Base-by-base conservation (phyloP, 257 asterid species). In the Forsythia suspensa region DNA sequence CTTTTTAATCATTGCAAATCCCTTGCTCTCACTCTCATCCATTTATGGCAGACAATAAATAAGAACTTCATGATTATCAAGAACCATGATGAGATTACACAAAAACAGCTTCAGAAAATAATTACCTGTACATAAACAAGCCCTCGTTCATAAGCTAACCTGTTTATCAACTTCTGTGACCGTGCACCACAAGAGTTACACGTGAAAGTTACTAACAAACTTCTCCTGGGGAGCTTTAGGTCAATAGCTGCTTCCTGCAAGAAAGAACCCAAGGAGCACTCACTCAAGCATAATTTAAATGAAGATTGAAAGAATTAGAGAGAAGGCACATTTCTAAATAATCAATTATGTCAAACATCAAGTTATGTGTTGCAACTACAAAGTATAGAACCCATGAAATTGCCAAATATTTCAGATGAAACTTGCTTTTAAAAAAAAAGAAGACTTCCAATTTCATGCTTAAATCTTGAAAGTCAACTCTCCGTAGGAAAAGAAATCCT, bases 91-190 rank as follows among this genome's bases (percentile, higher is more conserved):
- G 34, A 29, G 4, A 80, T 36, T 51, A 48, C 68, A 44, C 5
- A n/a, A 20, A n/a, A 57, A 75, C 39, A 42, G 18, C 42, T 18
- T 70, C 38, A 66, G 74, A 21, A 37, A 38, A 40, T 37, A 70
- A 70, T 70, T 89, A 93, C 98, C 99, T 93, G 96, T 34, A 93
- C 92, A 86, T 89, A 95, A 65, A 95, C 97, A 8, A 92, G 90
- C 52, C 99, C 99, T 41, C 95, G 88, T 82, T 95, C 98, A 78
- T 92, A 93, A n/a, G 99, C 99, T 79, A 93, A 74, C 86, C 97
- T 92, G 79, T 92, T 95, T 72, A 95, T 84, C 40, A 92, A 80
- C 84, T 90, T 92, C 52, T 91, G 91, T 15, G 99, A 90, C 57
- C 94, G 82, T 21, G 61, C 82, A 69, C 92, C 90, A 77, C 99